Evolutionary conservation across 805 yeast genomes (phyloP), one percentile per base, ranked within the genome.

Genomic region (Metschnikowia continentalis): DNA sequence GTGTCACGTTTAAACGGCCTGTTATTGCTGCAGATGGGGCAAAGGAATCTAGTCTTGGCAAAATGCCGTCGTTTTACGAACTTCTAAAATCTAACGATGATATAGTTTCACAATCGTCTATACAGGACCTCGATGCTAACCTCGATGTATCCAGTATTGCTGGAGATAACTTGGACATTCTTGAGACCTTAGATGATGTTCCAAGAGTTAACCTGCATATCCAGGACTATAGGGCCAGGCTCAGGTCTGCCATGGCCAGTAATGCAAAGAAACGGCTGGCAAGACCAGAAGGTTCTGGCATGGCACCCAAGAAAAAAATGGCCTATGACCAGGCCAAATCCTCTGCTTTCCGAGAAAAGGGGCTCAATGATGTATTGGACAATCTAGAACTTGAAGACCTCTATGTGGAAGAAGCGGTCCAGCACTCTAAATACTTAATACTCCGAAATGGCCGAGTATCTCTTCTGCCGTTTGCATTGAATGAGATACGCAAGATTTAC

Each of bases 1-100:
- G 55, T 5, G 42, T 70, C 8, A 35, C 52, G n/a, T 76, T 76
- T 59, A 69, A 67, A 42, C 67, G 68, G 45, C 74, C 75, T 6
- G 56, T 48, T 8, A 50, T 57, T 5, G 45, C 60, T 10, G 55
- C 52, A 2, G 46, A 47, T 8, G 33, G 41, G 20, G 47, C 45
- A 5, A 39, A 43, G 8, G 26, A 42, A 2, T 46, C 43, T 11
- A 20, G 26, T 20, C 38, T 42, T 17, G 44, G 51, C 4, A 43
- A 47, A 13, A 35, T 62, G 2, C 55, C 59, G 17, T 54, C 54
- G 7, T 46, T 64, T 14, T 60, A 60, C 43, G 44, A 47, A 15
- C 42, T 20, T 11, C 32, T 63, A 2, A 54, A 46, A 26, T 53
- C 58, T 6, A 40, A 35, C 3, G 49, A 46, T 14, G 42, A 46